Conservation (phyloP, 805 yeast genomes). For the Candida bentonensis region DNA sequence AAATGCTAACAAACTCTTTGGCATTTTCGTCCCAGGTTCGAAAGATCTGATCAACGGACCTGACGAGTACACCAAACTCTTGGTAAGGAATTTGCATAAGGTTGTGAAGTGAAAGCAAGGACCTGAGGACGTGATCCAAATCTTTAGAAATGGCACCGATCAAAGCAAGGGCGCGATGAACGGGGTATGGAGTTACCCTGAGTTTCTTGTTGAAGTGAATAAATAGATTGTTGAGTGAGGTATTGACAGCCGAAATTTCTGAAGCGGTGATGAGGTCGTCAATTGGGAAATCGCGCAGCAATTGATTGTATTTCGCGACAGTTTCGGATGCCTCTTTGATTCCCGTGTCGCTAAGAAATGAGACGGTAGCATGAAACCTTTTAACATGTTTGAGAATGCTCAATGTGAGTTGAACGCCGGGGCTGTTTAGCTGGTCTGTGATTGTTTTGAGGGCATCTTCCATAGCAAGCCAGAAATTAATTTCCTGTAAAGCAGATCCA, state of each 20-base stretch:
- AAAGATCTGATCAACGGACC: slow-evolving; percentile 24
- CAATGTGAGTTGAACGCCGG: slow-evolving; percentile 42
- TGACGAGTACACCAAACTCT: slow-evolving; percentile 25
- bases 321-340: slow-evolving; percentile 37
- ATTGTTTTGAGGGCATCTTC: slow-evolving; percentile 45
- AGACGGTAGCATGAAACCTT: slow-evolving; percentile 65
- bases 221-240: slow-evolving; percentile 35
- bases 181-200: slow-evolving; percentile 46
- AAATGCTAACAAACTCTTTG: slow-evolving; percentile 48
- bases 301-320: slow-evolving; percentile 42
- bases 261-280: slow-evolving; percentile 38
- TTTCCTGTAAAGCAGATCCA: slow-evolving; percentile 53
- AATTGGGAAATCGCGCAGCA: slow-evolving; percentile 60
- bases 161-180: slow-evolving; percentile 46
- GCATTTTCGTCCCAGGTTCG: slow-evolving; percentile 44
- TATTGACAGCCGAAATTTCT: slow-evolving; percentile 30
- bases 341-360: slow-evolving; percentile 59
- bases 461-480: slow-evolving; percentile 64
- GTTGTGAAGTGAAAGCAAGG: slow-evolving; percentile 24
- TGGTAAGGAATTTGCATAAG: slow-evolving; percentile 31
- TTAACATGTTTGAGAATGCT: slow-evolving; percentile 53
- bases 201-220: slow-evolving; percentile 46
- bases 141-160: slow-evolving; percentile 53
- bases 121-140: slow-evolving; percentile 30
- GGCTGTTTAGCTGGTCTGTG: slow-evolving; percentile 40